phyloP scores from a whole-genome alignment of 441 rosid genomes.

The Pelargonium myrrhifolium region DNA sequence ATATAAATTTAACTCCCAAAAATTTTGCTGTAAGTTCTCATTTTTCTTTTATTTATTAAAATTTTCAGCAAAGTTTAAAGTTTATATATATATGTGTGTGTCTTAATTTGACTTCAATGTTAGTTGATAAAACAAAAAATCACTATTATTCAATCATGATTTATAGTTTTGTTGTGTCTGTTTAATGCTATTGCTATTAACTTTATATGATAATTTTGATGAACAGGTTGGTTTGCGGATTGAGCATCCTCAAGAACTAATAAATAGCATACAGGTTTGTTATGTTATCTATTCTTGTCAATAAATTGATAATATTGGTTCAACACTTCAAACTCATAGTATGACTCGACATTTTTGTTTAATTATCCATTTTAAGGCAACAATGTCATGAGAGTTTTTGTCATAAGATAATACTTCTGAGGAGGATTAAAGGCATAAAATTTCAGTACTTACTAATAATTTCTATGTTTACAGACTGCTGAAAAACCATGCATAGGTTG shows the following conservation, averaged over 20 bases:
- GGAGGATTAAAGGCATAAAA: not conserved
- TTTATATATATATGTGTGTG: not conserved
- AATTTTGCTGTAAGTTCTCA: conserved; percentile 77
- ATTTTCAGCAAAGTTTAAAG: not conserved
- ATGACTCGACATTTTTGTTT: not conserved
- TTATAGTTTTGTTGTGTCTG: not conserved
- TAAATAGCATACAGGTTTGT: conserved; percentile 75
- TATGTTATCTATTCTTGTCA: conserved; percentile 9
- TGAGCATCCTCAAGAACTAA: conserved; percentile 95
- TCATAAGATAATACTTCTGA: not conserved
- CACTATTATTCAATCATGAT: not conserved
- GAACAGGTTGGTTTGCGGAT: conserved; percentile 84
- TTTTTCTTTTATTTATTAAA: not conserved
- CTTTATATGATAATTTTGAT: conserved; percentile 14
- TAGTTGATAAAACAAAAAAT: not conserved
- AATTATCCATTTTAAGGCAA: not conserved
- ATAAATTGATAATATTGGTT: conserved; percentile 2
- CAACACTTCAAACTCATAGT: not conserved
- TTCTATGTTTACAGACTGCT: not conserved
- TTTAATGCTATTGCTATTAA: conserved; percentile 2
- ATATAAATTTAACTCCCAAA: conserved; percentile 64
- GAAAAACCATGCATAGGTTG: no score
- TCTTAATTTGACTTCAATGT: conserved; percentile 8
- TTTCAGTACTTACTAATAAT: not conserved
- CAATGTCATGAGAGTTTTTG: not conserved